Percentiles rank a stretch among this genome's conserved stretches.
Evolutionary conservation across 495 filamentous ascomycete genomes (phyloP).

Genomic region (Jackrogersella multiformis): DNA sequence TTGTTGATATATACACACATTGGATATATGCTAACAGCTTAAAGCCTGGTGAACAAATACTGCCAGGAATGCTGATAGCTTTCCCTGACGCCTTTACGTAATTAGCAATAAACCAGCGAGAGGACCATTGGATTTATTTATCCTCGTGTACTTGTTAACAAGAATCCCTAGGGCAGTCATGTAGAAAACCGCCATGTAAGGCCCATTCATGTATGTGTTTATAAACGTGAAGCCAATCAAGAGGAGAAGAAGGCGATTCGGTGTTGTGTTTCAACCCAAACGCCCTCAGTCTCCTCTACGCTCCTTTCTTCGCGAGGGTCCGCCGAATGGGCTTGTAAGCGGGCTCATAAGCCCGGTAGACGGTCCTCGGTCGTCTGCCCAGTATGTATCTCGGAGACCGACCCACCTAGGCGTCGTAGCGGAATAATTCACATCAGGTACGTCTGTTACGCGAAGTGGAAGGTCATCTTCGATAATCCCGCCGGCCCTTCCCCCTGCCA

Average conservation of each 20-base stretch:
- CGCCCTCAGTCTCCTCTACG: constrained; percentile 24
- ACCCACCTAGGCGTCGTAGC: constrained; percentile 34
- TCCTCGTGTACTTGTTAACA: neutral
- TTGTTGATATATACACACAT: neutral
- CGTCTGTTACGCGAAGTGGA: constrained; percentile 25
- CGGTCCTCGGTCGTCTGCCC: constrained; percentile 33
- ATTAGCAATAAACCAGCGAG: neutral
- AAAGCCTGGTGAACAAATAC: constrained; percentile 47
- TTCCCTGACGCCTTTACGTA: neutral
- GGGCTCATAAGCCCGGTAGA: constrained; percentile 43
- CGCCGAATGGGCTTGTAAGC: constrained; percentile 37
- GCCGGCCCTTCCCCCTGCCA: neutral
- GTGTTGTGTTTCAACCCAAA: neutral
- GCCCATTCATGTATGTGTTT: neutral
- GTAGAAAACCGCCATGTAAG: neutral
- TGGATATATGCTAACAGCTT: constrained; percentile 6
- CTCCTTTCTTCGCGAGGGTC: constrained; percentile 35
- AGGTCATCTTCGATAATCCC: constrained; percentile 14
- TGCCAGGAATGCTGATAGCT: constrained; percentile 39
- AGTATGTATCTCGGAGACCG: constrained; percentile 31
- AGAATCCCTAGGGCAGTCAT: neutral
- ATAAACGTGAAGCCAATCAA: neutral
- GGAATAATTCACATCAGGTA: constrained; percentile 18
- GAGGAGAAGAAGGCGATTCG: neutral
- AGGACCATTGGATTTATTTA: neutral